These are phyloP conservation scores for Bretziella fagacearum DNA, from an alignment of 2,329 filamentous ascomycete species.

Conservation along the genomic window DNA sequence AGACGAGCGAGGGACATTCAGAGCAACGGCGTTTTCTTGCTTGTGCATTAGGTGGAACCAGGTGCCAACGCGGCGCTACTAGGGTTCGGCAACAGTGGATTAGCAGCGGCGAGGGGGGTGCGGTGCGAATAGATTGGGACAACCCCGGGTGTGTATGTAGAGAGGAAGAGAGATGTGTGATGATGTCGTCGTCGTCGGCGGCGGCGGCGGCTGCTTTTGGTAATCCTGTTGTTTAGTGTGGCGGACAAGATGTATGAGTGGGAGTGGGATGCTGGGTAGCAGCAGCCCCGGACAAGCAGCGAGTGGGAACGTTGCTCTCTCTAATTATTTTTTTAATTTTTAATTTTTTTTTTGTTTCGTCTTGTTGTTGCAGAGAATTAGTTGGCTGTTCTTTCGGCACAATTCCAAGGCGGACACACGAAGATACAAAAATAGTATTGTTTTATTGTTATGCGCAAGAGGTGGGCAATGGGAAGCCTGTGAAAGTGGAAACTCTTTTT, in stretches of 20 bases:
- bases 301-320: too few relatives aligned
- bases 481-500: slow-evolving; percentile 7
- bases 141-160: slow-evolving; percentile 1
- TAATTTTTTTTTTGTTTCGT: too few relatives aligned
- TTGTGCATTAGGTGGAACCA: neutral
- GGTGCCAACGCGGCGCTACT: neutral
- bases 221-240: neutral
- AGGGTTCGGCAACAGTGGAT: slow-evolving; percentile 3
- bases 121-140: neutral
- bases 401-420: too few relatives aligned
- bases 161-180: neutral
- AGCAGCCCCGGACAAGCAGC: neutral
- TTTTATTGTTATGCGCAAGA: neutral
- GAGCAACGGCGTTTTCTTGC: neutral
- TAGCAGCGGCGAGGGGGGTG: neutral
- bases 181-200: neutral
- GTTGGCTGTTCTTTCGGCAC: too few relatives aligned
- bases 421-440: neutral
- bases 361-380: too few relatives aligned
- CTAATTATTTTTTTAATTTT: too few relatives aligned
- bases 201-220: neutral
- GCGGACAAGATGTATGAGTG: neutral
- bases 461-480: neutral
- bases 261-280: neutral
- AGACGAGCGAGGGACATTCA: neutral